Base-by-base conservation (phyloP, 2,329 filamentous ascomycete genomes). In the Curvularia sp. region DNA sequence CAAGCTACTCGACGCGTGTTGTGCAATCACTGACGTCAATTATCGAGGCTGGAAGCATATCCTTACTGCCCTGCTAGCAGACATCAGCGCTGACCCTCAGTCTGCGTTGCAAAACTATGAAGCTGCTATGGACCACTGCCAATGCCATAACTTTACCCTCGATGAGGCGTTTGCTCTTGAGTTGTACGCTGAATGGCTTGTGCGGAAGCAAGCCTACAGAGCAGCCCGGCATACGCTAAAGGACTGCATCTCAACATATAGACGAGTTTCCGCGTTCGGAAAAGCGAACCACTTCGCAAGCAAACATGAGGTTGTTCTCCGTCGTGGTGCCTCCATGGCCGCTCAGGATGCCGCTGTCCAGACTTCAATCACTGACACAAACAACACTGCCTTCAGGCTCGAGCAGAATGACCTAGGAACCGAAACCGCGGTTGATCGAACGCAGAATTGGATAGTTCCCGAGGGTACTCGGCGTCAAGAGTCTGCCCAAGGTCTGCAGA, bases 161-260 rank as follows among this genome's bases (percentile, higher is more conserved):
- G 90, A 93, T 60, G 89, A 93, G 73, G 90, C 88, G 0, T 80
- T 92, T 1, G 86, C 87, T 15, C 89, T 90, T 69, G 90, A 91
- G 70, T 80, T 93, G 30, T 89, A 93, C 79, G 89, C 87, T 1
- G 89, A 89, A 9, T 88, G 87, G 70, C 86, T 92, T 61, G 81
- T 91, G 53, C 82, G 90, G 13, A 82, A 84, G 61, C 84, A 85
- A 12, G 88, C 89, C 3, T 83, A 86, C 39, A 81, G 91, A 60
- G 88, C 89, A 35, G 91, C 90, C 26, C 84, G 88, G 53, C 84
- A 87, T n/a, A 84, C 89, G 0, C 78, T 93, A 15, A 83, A 85
- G 31, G 90, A 93, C 61, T 85, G 88, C 2, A 82, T 91, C 18
- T 83, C 85, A 1, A 81, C 91, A 2, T 93, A 89, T 75, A 83